phyloP scores from a whole-genome alignment of 495 filamentous ascomycete genomes.

The Amphirosellinia nigrospora region DNA sequence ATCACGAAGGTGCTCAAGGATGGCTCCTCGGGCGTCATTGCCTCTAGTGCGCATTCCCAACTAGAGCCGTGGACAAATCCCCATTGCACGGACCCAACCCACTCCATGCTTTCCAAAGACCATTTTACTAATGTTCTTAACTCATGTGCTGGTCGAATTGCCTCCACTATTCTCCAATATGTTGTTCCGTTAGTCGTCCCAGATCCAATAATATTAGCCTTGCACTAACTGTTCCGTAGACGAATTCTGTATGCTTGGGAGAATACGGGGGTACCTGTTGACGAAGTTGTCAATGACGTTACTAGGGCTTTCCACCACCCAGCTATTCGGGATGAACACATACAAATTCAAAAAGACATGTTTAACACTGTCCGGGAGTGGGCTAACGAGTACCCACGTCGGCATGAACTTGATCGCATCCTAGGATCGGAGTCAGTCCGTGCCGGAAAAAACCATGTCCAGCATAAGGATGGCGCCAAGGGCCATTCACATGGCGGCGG shows the following conservation, averaged over 20 bases:
- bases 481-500: conserved; percentile 48
- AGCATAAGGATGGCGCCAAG: conserved; percentile 31
- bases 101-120: conserved; percentile 93
- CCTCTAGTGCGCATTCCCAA: conserved; percentile 81
- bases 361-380: conserved; percentile 80
- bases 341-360: conserved; percentile 86
- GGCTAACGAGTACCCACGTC: conserved; percentile 69
- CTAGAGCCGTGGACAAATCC: conserved; percentile 90
- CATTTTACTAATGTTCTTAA: conserved; percentile 96
- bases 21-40: conserved; percentile 80
- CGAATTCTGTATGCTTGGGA: conserved; percentile 92
- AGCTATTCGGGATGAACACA: conserved; percentile 69
- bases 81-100: conserved; percentile 86
- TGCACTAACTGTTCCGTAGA: conserved; percentile 34
- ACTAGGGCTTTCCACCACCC: conserved; percentile 88
- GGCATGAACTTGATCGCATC: conserved; percentile 68
- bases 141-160: conserved; percentile 82
- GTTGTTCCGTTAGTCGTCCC: conserved; percentile 65
- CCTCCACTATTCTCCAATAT: conserved; percentile 79
- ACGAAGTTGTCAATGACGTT: conserved; percentile 80
- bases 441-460: conserved; percentile 74
- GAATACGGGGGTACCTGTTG: conserved; percentile 75
- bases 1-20: conserved; percentile 81
- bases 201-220: not conserved
- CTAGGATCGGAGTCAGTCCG: conserved; percentile 83